Conservation (phyloP, 2,329 filamentous ascomycete species). For the Knoxdaviesia proteae region DNA sequence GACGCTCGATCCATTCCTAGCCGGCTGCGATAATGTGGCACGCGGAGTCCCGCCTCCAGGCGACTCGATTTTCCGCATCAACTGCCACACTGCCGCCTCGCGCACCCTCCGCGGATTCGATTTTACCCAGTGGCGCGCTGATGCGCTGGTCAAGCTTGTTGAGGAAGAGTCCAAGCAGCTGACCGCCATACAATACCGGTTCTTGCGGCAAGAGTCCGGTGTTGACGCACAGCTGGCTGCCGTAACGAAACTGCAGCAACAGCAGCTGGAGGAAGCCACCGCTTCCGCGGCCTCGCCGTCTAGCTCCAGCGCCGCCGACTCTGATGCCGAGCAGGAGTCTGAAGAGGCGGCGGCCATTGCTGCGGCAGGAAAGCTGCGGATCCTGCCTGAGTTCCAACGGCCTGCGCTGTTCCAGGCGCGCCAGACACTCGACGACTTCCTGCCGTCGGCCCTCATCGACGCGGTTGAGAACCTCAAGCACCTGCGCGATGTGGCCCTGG, state of each 20-base stretch:
- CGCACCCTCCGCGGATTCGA: slow-evolving; percentile 34
- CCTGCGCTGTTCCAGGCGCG: slow-evolving; percentile 43
- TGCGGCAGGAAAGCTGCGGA: slow-evolving; percentile 13
- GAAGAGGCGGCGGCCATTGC: slow-evolving; percentile 9
- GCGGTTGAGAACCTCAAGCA: slow-evolving; percentile 62
- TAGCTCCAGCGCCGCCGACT: slow-evolving; percentile 6
- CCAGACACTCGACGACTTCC: slow-evolving; percentile 68
- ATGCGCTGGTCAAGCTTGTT: slow-evolving; percentile 35
- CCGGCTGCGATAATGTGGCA: slow-evolving; percentile 50
- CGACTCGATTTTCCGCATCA: slow-evolving; percentile 49
- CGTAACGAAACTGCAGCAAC: background rate
- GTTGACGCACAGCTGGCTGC: slow-evolving; percentile 36
- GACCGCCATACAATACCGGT: slow-evolving; percentile 46
- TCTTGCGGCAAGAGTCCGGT: slow-evolving; percentile 57
- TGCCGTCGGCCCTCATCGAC: slow-evolving; percentile 84
- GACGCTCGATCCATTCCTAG: slow-evolving; percentile 70
- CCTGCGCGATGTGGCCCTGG: slow-evolving; percentile 50
- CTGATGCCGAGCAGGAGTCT: slow-evolving; percentile 26
- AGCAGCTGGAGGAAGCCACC: slow-evolving; percentile 13
- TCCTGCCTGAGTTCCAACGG: slow-evolving; percentile 35
- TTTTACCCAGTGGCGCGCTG: slow-evolving; percentile 38
- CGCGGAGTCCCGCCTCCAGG: slow-evolving; percentile 36
- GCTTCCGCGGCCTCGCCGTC: slow-evolving; percentile 18
- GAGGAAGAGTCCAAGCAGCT: slow-evolving; percentile 34
- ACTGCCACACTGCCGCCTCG: slow-evolving; percentile 43